Percentiles rank a stretch among this genome's conserved stretches.
These are phyloP conservation scores for Colletotrichum lentis DNA, from an alignment of 2,329 filamentous ascomycete species.

Conservation along the genomic window DNA sequence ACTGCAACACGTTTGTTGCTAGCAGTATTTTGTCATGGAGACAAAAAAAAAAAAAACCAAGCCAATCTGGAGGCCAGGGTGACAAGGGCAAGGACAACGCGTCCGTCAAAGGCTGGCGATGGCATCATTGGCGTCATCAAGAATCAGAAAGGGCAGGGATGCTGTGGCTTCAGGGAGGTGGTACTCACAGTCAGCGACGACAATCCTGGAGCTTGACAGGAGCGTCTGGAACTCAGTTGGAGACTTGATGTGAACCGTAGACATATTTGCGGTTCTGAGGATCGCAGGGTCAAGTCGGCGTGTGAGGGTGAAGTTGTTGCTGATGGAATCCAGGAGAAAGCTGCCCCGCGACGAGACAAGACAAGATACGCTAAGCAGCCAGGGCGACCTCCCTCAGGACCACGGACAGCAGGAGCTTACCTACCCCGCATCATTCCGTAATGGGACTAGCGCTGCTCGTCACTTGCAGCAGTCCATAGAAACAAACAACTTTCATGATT, in stretches of 20 bases:
- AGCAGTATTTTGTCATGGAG: no score
- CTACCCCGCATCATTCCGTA: conserved; percentile 38
- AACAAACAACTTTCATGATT: neutral
- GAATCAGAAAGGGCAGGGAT: conserved; percentile 43
- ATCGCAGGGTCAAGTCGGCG: conserved; percentile 10
- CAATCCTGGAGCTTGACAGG: conserved; percentile 76
- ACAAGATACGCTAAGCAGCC: conserved; percentile 14
- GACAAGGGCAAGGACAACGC: neutral
- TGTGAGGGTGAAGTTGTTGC: conserved; percentile 19
- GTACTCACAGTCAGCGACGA: conserved; percentile 86
- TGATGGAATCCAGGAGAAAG: conserved; percentile 32
- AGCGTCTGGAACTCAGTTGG: conserved; percentile 71
- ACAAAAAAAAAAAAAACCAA: no score
- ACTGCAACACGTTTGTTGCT: neutral
- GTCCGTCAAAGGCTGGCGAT: neutral
- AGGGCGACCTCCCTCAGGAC: conserved; percentile 13
- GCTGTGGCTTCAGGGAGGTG: conserved; percentile 35
- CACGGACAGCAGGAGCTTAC: conserved; percentile 7
- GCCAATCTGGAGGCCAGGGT: neutral
- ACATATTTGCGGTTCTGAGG: conserved; percentile 43
- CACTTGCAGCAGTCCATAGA: neutral
- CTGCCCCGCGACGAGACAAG: conserved; percentile 24
- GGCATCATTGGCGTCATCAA: conserved; percentile 6
- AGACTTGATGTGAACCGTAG: conserved; percentile 50
- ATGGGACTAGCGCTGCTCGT: conserved; percentile 13